Evolutionary conservation across 345 rosid species (phyloP), one percentile per base, ranked within the genome.

Genomic region (Corchorus capsularis): DNA sequence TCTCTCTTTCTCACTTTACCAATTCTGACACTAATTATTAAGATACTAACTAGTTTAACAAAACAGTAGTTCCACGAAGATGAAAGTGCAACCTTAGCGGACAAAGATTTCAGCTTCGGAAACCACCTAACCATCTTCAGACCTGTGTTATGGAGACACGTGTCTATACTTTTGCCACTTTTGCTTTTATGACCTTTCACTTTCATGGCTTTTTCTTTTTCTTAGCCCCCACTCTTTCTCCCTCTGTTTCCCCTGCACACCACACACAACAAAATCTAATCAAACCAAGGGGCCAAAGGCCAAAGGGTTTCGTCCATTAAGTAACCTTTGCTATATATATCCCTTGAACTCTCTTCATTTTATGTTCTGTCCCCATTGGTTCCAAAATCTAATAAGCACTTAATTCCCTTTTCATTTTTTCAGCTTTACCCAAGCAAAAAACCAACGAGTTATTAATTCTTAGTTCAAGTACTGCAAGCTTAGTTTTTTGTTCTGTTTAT

Each of bases 191-290:
- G 43, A 39, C 43, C 79, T 69, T 72, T 78, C 45, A 7, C 47
- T 79, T 52, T 46, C 56, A 19, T 49, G 11, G 16, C 64, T 66
- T 71, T 77, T 56, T 1, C 66, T 69, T 62, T 75, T 75, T 4
- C 84, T 78, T 84, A 67, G 19, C 55, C 67, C 49, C 32, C 62
- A 73, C 80, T 62, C 69, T 73, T 50, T 15, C 34, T 15, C 55
- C 17, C 34, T 27, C 56, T 3, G 16, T 41, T 46, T 13, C 39
- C 47, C 15, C 7, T 9, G 7, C 22, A 12, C 1, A 11, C 47
- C 41, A 45, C 66, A 3, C 2, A 39, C 46, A 35, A 59, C 46
- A 35, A 59, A 16, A 55, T 41, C 69, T 50, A 43, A 71, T 15
- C 53, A 71, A 66, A 68, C 8, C 47, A 4, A 2, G 7, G 1